Base-by-base conservation (phyloP, 1,284 basidiomycete genomes). In the Ustilago cynodontis region DNA sequence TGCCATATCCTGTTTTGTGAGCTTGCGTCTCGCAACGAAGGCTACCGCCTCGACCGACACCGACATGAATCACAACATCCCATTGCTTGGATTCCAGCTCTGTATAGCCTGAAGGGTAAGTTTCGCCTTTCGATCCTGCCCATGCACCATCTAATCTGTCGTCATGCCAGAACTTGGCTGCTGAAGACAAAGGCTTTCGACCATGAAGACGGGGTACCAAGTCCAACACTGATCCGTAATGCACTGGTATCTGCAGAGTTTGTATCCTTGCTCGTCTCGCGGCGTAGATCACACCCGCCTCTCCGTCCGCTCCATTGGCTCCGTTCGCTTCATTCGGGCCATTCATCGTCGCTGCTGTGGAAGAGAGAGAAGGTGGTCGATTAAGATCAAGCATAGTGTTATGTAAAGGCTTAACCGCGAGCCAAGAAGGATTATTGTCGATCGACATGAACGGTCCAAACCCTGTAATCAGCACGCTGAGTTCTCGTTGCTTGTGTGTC, bases 51-150 rank as follows among this genome's bases (percentile, higher is more conserved):
- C 57, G 11, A 0, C 75, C 78, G 0, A 77, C 74, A 7, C 78
- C 78, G 2, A 78, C 71, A 43, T 80, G 73, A 10, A 80, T 65
- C 1, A 80, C 69, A 0, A 78, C 59, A 37, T 79, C 71, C 54
- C 55, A 79, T 0, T 31, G 53, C 10, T 41, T 33, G 1, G 1
- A 24, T 22, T 31, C 18, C 5, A 49, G 75, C 4, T 59, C 49
- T 11, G 60, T 52, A 39, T 79, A 79, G 1, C 47, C 78, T 5
- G 45, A 8, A 0, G 78, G 78, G 50, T 65, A 79, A 0, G 3
- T 0, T 3, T 61, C 6, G 0, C 62, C 68, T 5, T 26, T 26
- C 3, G 22, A 33, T 0, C 65, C 74, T 7, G 41, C 2, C 71
- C 71, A 20, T 59, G 56, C 2, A 50, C 51, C 0, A 22, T 1